Evolutionary conservation across 208 protist species (phyloP).

Genomic region (Wallacemonas collosoma): DNA sequence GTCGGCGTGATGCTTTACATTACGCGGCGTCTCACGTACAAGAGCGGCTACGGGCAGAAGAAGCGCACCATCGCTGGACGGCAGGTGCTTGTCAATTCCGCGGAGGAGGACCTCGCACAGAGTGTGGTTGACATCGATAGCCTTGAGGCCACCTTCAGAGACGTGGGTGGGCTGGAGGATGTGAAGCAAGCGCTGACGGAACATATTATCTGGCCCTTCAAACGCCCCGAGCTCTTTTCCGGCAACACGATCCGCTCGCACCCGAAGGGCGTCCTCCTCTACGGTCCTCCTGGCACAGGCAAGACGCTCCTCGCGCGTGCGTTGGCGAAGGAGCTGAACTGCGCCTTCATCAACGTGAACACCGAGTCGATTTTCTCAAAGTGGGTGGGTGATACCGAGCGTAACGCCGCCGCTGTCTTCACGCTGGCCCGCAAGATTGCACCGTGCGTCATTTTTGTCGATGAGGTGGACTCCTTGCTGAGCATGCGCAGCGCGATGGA

Average conservation of each 20-base stretch:
- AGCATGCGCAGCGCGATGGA: constrained; percentile 69
- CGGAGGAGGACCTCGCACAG: constrained; percentile 67
- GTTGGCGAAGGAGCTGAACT: constrained; percentile 98
- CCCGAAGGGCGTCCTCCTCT: constrained; percentile 99
- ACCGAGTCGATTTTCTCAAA: constrained; percentile 86
- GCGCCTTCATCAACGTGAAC: constrained; percentile 99
- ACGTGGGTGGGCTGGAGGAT: constrained; percentile 79
- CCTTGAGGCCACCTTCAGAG: constrained; percentile 62
- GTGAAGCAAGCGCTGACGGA: constrained; percentile 75
- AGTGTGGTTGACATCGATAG: constrained; percentile 69
- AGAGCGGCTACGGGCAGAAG: constrained; percentile 37
- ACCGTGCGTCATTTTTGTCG: constrained; percentile 91
- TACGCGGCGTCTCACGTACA: constrained; percentile 46
- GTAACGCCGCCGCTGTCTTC: constrained; percentile 93
- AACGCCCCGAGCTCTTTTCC: constrained; percentile 70
- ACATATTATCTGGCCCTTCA: constrained; percentile 89
- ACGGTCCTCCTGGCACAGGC: constrained; percentile 99
- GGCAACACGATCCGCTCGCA: constrained; percentile 89
- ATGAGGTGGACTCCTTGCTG: constrained; percentile 93
- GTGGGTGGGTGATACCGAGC: constrained; percentile 97
- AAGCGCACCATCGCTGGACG: constrained; percentile 48
- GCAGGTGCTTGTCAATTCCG: constrained; percentile 48
- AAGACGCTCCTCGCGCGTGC: constrained; percentile 99
- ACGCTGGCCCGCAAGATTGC: constrained; percentile 78
- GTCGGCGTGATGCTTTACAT: constrained; percentile 63